Base-by-base conservation (phyloP, 2,329 filamentous ascomycete genomes). In the Macroventuria anomochaeta region DNA sequence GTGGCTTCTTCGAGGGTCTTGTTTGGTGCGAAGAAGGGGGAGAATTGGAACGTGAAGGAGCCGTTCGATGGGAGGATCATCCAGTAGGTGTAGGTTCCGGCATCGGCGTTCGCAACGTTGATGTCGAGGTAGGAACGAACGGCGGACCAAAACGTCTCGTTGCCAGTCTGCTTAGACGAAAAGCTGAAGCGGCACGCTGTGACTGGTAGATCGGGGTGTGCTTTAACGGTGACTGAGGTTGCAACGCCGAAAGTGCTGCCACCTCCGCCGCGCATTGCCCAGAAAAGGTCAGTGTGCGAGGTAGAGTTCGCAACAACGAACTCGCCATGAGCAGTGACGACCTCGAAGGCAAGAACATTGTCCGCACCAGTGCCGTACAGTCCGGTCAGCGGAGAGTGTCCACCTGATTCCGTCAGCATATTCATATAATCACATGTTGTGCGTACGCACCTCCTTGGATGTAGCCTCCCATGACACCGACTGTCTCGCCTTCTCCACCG, bases 331-430 rank as follows among this genome's bases (percentile, higher is more conserved):
- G 72, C 68, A 20, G 68, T 72, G 32, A 72, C 66, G 44, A 71
- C 70, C 37, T 73, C 67, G 26, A 66, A 69, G 6, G 70, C 61
- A 17, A 75, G 67, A 5, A 74, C 68, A n/a, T 73, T 69, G 52
- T 74, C 71, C 13, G 71, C 70, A 18, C 69, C 72, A 3, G 67
- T 73, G 3, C 71, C 72, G 57, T 80, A 80, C 70, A 55, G 77
- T 73, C 58, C 69, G 10, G 78, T 79, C 46, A 86, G 62, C 2
- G 82, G 82, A 10, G 79, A 81, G 66, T 86, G 82, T 0, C 84
- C 84, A 26, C 51, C 46, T 49, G 17, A 18, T 11, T 7, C 26
- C 7, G 25, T 50, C 12, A 50, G 32, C 11, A 43, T 23, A 10
- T 20, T 4, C 11, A n/a, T 18, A 3, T 10, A 1, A 1, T 7